Evolutionary conservation across 768 basidiomycete species (phyloP).

Genomic region (Rubroboletus pulcherrimus): DNA sequence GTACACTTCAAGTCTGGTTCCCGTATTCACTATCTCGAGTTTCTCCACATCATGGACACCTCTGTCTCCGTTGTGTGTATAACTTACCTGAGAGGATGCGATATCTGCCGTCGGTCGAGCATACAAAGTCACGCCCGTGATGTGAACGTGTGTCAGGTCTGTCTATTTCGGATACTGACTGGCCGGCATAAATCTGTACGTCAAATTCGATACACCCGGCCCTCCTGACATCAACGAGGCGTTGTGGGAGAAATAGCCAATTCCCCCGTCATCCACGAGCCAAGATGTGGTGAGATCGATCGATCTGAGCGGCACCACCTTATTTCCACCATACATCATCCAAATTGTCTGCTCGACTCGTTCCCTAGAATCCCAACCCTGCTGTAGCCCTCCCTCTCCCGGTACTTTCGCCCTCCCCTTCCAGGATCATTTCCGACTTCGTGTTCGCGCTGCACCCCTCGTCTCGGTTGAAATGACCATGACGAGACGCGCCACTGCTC

Average conservation of each 20-base stretch:
- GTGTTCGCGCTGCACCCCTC: neutral
- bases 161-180: neutral
- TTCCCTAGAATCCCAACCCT: neutral
- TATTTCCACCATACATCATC: neutral
- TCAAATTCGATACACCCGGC: slow-evolving; percentile 1
- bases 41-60: neutral
- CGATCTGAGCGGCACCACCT: slow-evolving; percentile 1
- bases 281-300: slow-evolving; percentile 10
- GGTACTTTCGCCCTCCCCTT: neutral
- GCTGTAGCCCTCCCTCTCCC: neutral
- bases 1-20: neutral
- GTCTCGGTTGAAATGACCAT: neutral
- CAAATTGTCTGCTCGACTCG: neutral
- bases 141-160: neutral
- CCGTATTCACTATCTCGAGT: slow-evolving; percentile 1
- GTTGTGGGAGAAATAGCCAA: neutral
- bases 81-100: neutral
- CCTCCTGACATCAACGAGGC: slow-evolving; percentile 20
- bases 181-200: neutral
- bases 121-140: neutral
- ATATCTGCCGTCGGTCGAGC: neutral
- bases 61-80: neutral
- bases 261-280: neutral
- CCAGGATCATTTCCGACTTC: neutral
- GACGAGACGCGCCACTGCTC: slow-evolving; percentile 2